Evolutionary conservation across 805 yeast species (phyloP), one percentile per base, ranked within the genome.

Genomic region (Ogataea salicorniae): DNA sequence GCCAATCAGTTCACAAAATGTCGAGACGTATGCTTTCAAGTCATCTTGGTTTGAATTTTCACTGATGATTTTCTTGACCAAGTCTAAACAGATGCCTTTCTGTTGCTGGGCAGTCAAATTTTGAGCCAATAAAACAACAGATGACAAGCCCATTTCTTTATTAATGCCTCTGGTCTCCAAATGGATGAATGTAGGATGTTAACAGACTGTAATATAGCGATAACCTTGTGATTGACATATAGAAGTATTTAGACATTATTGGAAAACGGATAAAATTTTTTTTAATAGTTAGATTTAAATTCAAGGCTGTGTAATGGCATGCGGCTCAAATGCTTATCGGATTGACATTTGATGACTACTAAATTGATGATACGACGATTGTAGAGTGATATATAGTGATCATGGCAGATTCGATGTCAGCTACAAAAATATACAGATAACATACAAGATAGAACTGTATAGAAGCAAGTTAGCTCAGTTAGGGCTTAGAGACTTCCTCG

Each of bases 1-100:
- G 3, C 36, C 43, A 9, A 56, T 31, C 11, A 60, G 23, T 16
- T 60, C 62, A 40, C 61, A 56, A 15, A 59, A 50, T 1, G 61
- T 51, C 3, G 54, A 41, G 31, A 59, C 42, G 34, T 40, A 45
- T 15, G 39, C 39, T 26, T 39, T 35, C 16, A 16, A 31, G 6
- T n/a, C 20, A 15, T 20, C 31, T 14, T 26, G 34, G 23, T 33
- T 15, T 15, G 33, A 37, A n/a, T 22, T 22, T 26, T 26, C 31
- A 18, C 31, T 31, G 17, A 39, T 40, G 13, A 47, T 38, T 40
- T 42, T 40, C 1, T 39, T 31, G 9, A 43, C 37, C 5, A 52
- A 34, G 11, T 43, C 41, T 15, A 35, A 22, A 44, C 43, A 41
- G 13, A 60, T 46, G 1, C 31, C 33, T 16, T 34, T 43, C 16